Base-by-base conservation (phyloP, 306 rosid genomes). In the Comarum palustre region DNA sequence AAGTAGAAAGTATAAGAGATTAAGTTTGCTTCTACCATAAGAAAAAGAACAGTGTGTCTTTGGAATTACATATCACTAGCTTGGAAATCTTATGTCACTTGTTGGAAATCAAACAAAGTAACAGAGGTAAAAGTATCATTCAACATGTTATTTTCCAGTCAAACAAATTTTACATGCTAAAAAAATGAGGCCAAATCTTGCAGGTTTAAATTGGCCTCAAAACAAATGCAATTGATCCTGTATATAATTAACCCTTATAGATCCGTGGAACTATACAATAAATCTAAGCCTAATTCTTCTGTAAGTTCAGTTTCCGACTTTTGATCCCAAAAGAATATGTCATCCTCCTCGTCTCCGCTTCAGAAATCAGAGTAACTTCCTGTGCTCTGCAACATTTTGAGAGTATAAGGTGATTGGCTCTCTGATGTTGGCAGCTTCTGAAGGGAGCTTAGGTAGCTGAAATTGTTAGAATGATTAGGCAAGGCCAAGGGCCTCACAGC, bases 401-500 rank as follows among this genome's bases (percentile, higher is more conserved):
- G 80, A 24, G 77, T 80, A 29, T 65, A 70, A 0, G 84, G 79
- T 11, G 59, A 10, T 25, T 80, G 84, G 19, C 7, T 63, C 46
- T 22, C 69, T 12, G 72, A 7, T 50, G 73, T 41, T 52, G 73
- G 76, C 60, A 41, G 62, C 76, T 69, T 62, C 50, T 47, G 72
- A 69, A 80, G 52, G 38, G 83, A 70, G 79, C 15, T 74, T 12
- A 77, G 68, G 72, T 74, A 79, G 46, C 70, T 51, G 46, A 76
- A 51, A 31, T 50, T 64, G 60, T 48, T 80, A 50, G 74, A 55
- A 72, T 54, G 76, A 19, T 22, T 80, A 12, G 73, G 59, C 77
- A 80, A 48, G 24, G 85, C 57, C 62, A 77, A 12, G 3, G 85
- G 85, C 82, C 85, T 77, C 6, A 73, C 75, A 3, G 85, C 75